Evolutionary conservation across 352 stramenopile genomes (phyloP), one percentile per base, ranked within the genome.

Genomic region (Phytopythium litorale): DNA sequence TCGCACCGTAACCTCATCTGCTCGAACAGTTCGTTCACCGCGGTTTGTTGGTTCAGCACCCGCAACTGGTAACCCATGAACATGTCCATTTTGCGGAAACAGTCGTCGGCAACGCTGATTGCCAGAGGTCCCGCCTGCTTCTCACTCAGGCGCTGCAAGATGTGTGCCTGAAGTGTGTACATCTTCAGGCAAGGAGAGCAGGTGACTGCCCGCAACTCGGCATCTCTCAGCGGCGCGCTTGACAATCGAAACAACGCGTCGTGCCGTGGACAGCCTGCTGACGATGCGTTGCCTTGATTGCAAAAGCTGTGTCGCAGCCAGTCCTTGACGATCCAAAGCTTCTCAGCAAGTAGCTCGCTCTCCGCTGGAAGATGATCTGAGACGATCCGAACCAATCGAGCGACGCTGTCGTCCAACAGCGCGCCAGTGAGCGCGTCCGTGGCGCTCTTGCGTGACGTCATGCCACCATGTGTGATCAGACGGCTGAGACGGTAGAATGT

Each of bases 41-140:
- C 53, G n/a, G 33, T 33, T 9, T 58, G 53, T 25, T 58, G 53
- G 33, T 58, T 45, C 19, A 33, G 33, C 23, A 58, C 33, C 15
- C 53, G 53, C 0, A 58, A 12, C n/a, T 58, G 53, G 38, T 58
- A 46, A 4, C n/a, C 53, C 53, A 25, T 58, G 25, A 35, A 58
- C 30, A 58, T 33, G 2, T 58, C 53, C 35, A 58, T 32, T 35
- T 49, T 58, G 16, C 37, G 13, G 35, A 58, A 48, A 35, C 53
- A 58, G 25, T 58, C 53, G 35, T 46, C 33, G n/a, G 50, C 21
- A 7, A 58, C 35, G 1, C 9, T 33, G 33, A 58, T 32, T 7
- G 49, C 38, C n/a, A 37, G 25, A 3, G 21, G 33, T 9, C 21
- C 52, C 33, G 8, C 33, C 18, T 49, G 33, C 4, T 42, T 19